Conservation (phyloP, 208 protist genomes). For the Acanthamoeba rhysodes region DNA sequence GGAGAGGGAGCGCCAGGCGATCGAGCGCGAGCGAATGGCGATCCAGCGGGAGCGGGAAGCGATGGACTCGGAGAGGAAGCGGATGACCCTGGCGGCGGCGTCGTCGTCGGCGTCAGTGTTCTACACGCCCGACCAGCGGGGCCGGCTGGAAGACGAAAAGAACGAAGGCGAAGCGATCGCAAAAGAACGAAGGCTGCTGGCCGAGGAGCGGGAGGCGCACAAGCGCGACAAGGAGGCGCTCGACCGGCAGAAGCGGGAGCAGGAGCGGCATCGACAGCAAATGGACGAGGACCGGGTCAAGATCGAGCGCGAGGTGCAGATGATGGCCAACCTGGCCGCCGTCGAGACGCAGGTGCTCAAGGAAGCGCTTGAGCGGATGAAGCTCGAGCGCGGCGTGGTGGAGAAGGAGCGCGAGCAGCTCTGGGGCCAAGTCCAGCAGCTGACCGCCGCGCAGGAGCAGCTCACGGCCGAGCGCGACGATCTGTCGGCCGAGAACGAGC, state of each 20-base stretch:
- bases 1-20: neutral
- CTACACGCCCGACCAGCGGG: neutral
- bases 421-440: neutral
- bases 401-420: neutral
- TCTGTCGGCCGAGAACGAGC: neutral
- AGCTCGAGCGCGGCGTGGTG: neutral
- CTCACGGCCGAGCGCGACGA: neutral
- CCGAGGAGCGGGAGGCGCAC: neutral
- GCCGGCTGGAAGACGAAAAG: neutral
- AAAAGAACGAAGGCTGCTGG: neutral
- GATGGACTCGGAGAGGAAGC: neutral
- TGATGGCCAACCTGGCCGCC: slow-evolving; percentile 6
- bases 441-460: neutral
- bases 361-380: neutral
- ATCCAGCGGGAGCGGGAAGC: neutral
- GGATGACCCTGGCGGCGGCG: no score
- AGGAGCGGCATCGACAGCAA: neutral
- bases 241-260: neutral
- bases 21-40: neutral
- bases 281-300: neutral
- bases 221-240: neutral
- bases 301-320: neutral
- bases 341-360: slow-evolving; percentile 6
- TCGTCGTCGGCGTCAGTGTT: no score
- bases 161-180: neutral